Base-by-base conservation (phyloP, 768 basidiomycete species). In the Russula sp. region DNA sequence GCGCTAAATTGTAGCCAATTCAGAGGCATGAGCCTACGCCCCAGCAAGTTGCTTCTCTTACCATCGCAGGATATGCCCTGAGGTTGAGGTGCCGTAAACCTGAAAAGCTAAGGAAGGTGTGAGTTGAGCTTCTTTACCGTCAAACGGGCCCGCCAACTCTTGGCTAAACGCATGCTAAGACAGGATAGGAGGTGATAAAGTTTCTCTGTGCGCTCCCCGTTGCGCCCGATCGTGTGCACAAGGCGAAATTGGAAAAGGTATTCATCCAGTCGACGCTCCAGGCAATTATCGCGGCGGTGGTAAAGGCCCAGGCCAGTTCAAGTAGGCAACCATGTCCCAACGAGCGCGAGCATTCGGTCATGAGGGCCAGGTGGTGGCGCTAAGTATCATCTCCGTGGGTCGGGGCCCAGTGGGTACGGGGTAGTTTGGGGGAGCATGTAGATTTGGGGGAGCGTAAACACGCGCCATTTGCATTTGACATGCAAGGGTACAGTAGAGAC, bases 1-100 rank as follows among this genome's bases (percentile, higher is more conserved):
- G 57, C 52, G 60, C 30, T 36, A 54, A n/a, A 54, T 26, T 10
- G 30, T 54, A 34, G 30, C 52, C 42, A 24, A 5, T 61, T 46
- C 40, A 46, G 52, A 46, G 40, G 8, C 5, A n/a, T 11, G 4
- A 1, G 36, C 28, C n/a, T 6, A 49, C 32, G 22, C 32, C 2
- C 16, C 9, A 30, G 4, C 6, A 18, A 16, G 38, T 30, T 54
- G 42, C 28, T 53, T n/a, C 42, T 20, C 2, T 32, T 22, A 5
- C 59, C 2, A 61, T 54, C 60, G 36, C 42, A 61, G 46, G 32
- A 24, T 22, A 16, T 24, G 22, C 26, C 18, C 13, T 1, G 13
- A 24, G 7, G 26, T 24, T n/a, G 10, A 8, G 52, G 14, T 42
- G 52, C 24, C 61, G 44, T 55, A 46, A 36, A 48, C 44, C 40